Percentiles rank a stretch among this genome's conserved stretches.
Evolutionary conservation across 305 asterid genomes (phyloP).

Genomic region (Ajuga reptans): DNA sequence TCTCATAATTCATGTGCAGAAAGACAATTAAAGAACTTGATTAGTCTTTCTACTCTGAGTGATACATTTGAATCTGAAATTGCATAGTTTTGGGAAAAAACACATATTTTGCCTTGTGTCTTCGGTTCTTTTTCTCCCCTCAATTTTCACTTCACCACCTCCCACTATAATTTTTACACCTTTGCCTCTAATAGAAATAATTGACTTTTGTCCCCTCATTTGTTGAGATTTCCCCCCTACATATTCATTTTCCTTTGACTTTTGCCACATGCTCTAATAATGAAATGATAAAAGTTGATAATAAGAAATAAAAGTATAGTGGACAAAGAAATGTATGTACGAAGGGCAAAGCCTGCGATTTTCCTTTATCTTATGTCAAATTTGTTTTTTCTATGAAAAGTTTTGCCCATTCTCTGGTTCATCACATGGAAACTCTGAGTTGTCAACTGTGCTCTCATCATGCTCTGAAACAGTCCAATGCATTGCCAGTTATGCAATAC

Average conservation of each 20-base stretch:
- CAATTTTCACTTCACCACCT: no score
- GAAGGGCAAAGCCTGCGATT: not conserved
- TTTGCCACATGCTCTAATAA: not conserved
- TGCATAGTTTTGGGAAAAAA: not conserved
- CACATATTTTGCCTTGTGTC: not conserved
- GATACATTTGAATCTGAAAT: not conserved
- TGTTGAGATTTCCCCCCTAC: no score
- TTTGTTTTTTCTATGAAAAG: not conserved
- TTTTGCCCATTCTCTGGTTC: not conserved
- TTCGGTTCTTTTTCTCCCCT: no score
- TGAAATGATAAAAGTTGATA: no score
- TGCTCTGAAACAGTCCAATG: not conserved
- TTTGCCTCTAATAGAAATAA: no score
- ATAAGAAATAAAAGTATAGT: no score
- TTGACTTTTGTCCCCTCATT: no score
- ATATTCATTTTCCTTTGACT: no score
- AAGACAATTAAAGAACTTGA: not conserved
- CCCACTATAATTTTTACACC: no score
- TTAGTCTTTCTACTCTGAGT: not conserved
- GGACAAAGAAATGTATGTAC: not conserved
- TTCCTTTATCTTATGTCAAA: not conserved
- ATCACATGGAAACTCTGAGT: not conserved
- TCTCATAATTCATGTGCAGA: not conserved
- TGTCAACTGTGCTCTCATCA: not conserved
- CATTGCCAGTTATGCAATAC: not conserved